Conservation (phyloP, 2,329 filamentous ascomycete genomes). For the Colletotrichum camelliae region DNA sequence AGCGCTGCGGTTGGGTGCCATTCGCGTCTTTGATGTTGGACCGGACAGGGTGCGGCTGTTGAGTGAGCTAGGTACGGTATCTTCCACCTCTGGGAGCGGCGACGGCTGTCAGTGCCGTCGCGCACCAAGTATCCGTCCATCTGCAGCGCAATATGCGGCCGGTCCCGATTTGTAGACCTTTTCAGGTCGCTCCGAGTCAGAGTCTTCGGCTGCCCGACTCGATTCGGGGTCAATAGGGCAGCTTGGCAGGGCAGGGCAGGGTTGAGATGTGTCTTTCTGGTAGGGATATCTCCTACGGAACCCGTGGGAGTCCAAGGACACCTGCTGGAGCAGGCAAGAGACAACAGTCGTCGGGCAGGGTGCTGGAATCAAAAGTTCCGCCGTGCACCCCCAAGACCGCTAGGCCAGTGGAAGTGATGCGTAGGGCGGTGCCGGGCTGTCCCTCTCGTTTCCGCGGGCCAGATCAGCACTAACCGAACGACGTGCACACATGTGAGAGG, state of each 20-base stretch:
- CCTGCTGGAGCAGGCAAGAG: neutral
- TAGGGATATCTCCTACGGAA: neutral
- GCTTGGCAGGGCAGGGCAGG: conserved; percentile 2
- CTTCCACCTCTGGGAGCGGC: neutral
- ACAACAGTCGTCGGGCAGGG: neutral
- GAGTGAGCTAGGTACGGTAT: neutral
- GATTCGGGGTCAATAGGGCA: conserved; percentile 10
- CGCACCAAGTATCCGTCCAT: neutral
- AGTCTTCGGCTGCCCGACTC: neutral
- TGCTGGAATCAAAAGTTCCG: conserved; percentile 8
- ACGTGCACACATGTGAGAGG: conserved; percentile 12
- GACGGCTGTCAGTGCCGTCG: neutral
- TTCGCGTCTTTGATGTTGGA: neutral
- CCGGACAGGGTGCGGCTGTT: neutral
- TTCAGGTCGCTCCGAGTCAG: conserved; percentile 7
- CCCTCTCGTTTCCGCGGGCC: conserved; percentile 11
- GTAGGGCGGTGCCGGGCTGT: conserved; percentile 15
- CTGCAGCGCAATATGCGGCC: neutral
- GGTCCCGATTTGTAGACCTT: neutral
- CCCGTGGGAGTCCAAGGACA: neutral
- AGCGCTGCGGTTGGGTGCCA: neutral
- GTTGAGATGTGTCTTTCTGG: neutral
- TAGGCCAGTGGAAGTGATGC: conserved; percentile 9
- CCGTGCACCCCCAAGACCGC: neutral
- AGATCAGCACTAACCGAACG: conserved; percentile 24